Evolutionary conservation across 1,284 basidiomycete species (phyloP), one percentile per base, ranked within the genome.

Genomic region (Takashimella koratensis): DNA sequence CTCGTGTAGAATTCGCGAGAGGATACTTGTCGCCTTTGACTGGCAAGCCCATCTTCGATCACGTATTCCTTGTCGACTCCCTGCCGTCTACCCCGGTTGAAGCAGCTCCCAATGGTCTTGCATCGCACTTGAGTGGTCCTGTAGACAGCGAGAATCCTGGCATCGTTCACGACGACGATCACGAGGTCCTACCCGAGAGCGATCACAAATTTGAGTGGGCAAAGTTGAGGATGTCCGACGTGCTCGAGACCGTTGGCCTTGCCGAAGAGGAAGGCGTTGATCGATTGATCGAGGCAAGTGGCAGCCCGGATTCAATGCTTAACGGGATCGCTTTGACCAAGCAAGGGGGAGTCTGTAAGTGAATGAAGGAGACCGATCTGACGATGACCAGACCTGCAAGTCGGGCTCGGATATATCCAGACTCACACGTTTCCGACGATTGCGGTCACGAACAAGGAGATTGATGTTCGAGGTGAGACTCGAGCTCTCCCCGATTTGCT

Each of bases 1-100:
- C 78, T 45, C 86, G 91, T 45, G 84, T 96, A 43, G 82, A 86
- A 45, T 94, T 95, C 67, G 90, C 92, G 16, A 84, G 85, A 70
- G 64, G 70, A 23, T 93, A 91, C 72, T n/a, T 43, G 16, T 43
- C 42, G 19, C 42, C 42, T 10, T n/a, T 20, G 11, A 11, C 42
- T 6, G 42, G 42, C 42, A 43, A 43, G 42, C 42, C 42, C 8
- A 43, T 43, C 42, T n/a, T 43, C 42, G 42, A 43, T 12, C 42
- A 43, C 42, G 42, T 43, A 12, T 43, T 43, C 19, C 8, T 43
- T 8, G 21, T n/a, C 21, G 21, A 6, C 19, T 6, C 8, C 6
- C 42, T 43, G 8, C 42, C 42, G 8, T 43, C 42, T 8, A 43
- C 42, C 16, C 36, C 36, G 36, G 10, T 39, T 40, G 13, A 42